These are phyloP conservation scores for Blastocystis sp. DNA, from an alignment of 352 stramenopile species.

Conservation along the genomic window DNA sequence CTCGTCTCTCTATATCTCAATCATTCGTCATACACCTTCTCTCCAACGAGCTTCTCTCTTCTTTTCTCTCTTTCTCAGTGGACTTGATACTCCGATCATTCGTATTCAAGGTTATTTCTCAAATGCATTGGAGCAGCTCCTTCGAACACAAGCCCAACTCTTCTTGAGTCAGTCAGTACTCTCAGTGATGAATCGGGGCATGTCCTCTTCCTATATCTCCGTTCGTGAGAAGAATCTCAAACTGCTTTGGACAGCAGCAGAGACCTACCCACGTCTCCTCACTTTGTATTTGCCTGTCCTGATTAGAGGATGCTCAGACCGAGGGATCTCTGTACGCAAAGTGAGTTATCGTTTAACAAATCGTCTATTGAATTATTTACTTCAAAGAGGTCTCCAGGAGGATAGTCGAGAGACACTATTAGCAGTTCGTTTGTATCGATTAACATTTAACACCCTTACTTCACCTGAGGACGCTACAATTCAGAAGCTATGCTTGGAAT, in stretches of 20 bases:
- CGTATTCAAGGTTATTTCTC: constrained; percentile 27
- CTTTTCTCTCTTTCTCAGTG: constrained; percentile 7
- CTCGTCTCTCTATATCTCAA: neutral
- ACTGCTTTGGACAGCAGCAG: neutral
- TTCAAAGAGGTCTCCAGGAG: neutral
- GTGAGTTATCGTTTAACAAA: neutral
- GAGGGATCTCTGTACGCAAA: neutral
- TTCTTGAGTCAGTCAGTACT: neutral
- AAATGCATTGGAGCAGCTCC: neutral
- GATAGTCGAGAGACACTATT: neutral
- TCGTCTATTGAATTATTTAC: neutral
- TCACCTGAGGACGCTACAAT: neutral
- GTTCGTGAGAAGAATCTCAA: constrained; percentile 36
- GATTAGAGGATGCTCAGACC: neutral
- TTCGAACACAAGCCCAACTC: neutral
- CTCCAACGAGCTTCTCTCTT: neutral
- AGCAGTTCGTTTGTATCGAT: neutral
- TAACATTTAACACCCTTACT: neutral
- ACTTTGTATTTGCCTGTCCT: neutral
- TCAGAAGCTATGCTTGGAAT: neutral
- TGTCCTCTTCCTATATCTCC: constrained; percentile 43
- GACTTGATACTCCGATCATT: neutral
- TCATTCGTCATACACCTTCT: neutral
- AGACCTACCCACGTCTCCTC: neutral
- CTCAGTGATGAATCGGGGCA: neutral